Evolutionary conservation across 1,284 basidiomycete species (phyloP).

Genomic region (Gomphus bonarii): DNA sequence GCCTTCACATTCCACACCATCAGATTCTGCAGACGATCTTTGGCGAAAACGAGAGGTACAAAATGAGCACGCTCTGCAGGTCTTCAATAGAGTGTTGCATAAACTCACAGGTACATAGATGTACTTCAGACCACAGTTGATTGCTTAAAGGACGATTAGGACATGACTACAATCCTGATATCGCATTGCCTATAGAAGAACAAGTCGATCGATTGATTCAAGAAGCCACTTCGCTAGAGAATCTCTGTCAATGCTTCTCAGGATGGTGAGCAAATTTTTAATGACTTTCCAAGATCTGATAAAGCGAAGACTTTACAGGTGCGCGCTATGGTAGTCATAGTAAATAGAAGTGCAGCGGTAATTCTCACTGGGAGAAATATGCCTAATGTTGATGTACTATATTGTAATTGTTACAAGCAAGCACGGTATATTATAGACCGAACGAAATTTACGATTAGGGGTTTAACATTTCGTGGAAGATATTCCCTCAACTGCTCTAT

Average conservation of each 20-base stretch:
- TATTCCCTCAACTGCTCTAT: no score
- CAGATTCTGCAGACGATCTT: slow-evolving; percentile 44
- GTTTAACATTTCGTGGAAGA: no score
- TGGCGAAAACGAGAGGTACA: slow-evolving; percentile 68
- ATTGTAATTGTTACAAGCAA: no score
- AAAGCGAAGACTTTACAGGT: slow-evolving; percentile 19
- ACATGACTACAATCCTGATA: slow-evolving; percentile 82
- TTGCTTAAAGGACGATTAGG: slow-evolving; percentile 34
- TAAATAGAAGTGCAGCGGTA: no score
- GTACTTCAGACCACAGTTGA: background rate
- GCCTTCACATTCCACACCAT: slow-evolving; percentile 4
- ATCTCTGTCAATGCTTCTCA: slow-evolving; percentile 91
- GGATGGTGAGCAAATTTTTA: slow-evolving; percentile 62
- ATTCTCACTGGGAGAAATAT: no score
- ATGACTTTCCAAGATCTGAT: background rate
- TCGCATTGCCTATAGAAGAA: slow-evolving; percentile 58
- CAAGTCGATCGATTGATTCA: slow-evolving; percentile 88
- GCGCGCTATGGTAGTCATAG: slow-evolving; percentile 28
- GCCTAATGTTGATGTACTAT: no score
- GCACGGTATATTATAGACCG: no score
- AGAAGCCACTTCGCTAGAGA: slow-evolving; percentile 86
- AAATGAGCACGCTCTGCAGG: slow-evolving; percentile 81
- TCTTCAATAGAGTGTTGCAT: slow-evolving; percentile 87
- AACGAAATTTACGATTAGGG: no score
- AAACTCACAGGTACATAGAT: slow-evolving; percentile 74